Evolutionary conservation across 2,329 filamentous ascomycete genomes (phyloP).

Genomic region (Neonectria magnoliae): DNA sequence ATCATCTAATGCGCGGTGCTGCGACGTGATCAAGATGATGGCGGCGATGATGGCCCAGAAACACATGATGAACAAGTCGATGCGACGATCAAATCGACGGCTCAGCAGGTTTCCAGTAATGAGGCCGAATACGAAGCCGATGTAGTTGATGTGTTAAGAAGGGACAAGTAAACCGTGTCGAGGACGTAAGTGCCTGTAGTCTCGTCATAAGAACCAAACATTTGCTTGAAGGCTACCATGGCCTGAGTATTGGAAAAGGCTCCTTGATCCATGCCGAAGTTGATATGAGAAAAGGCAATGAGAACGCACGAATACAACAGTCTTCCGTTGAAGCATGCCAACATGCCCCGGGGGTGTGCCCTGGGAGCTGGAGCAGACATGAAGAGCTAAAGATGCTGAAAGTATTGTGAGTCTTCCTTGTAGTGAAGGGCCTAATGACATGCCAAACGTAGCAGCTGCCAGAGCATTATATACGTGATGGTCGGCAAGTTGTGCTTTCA

Average conservation of each 20-base stretch:
- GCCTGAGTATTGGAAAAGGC: constrained; percentile 50
- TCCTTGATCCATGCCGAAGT: constrained; percentile 53
- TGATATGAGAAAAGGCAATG: constrained; percentile 50
- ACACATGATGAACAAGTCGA: constrained; percentile 50
- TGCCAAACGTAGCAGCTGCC: not conserved
- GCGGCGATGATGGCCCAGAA: constrained; percentile 46
- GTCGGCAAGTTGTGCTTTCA: not conserved
- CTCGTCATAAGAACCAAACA: constrained; percentile 46
- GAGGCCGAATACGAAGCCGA: constrained; percentile 40
- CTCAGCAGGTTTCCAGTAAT: constrained; percentile 45
- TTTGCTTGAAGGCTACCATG: constrained; percentile 47
- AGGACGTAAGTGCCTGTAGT: constrained; percentile 44
- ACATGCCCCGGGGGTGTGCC: not conserved
- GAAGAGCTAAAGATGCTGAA: not conserved
- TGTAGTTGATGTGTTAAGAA: constrained; percentile 49
- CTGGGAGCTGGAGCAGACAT: not conserved
- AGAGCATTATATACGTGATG: not conserved
- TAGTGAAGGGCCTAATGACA: not conserved
- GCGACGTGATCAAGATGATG: constrained; percentile 46
- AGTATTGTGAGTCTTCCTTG: not conserved
- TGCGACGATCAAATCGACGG: constrained; percentile 46
- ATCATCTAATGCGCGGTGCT: constrained; percentile 46
- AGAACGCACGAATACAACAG: constrained; percentile 17
- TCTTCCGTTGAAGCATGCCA: not conserved
- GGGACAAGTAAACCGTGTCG: constrained; percentile 32